phyloP scores from a whole-genome alignment of 805 yeast genomes.

The Dipodascus albidus region DNA sequence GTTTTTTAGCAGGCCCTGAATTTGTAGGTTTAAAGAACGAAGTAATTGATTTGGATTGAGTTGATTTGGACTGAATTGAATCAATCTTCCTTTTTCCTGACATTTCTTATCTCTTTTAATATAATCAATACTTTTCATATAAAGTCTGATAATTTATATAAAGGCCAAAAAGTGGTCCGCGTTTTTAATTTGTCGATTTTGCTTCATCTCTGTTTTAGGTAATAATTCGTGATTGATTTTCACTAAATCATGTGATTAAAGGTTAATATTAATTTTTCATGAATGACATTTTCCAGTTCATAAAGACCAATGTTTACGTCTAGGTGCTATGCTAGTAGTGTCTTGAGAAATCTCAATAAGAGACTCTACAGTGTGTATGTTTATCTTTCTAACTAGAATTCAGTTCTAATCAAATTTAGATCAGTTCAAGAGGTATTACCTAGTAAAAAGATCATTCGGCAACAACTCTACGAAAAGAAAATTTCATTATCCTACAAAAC shows the following conservation, averaged over 20 bases:
- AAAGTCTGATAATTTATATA: too few relatives aligned
- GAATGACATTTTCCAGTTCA: too few relatives aligned
- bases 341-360: too few relatives aligned
- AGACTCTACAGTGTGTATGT: too few relatives aligned
- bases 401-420: not conserved
- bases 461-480: constrained; percentile 16
- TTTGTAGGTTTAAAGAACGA: constrained; percentile 12
- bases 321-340: too few relatives aligned
- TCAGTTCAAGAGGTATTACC: constrained; percentile 3
- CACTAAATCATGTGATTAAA: not conserved
- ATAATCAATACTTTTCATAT: not conserved
- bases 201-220: not conserved
- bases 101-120: not conserved
- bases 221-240: not conserved
- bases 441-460: constrained; percentile 13
- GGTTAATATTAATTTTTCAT: too few relatives aligned
- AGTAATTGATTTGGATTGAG: constrained; percentile 7
- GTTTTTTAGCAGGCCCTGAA: constrained; percentile 5
- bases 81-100: constrained; percentile 11
- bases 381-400: not conserved
- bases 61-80: constrained; percentile 7
- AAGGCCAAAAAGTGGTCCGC: too few relatives aligned
- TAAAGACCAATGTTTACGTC: too few relatives aligned
- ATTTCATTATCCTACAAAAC: constrained; percentile 17
- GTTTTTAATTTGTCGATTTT: not conserved